Percentiles rank a stretch among this genome's conserved stretches.
Evolutionary conservation across 176 grass and related monocot species (phyloP).

Genomic region (Saccharum officinarum): DNA sequence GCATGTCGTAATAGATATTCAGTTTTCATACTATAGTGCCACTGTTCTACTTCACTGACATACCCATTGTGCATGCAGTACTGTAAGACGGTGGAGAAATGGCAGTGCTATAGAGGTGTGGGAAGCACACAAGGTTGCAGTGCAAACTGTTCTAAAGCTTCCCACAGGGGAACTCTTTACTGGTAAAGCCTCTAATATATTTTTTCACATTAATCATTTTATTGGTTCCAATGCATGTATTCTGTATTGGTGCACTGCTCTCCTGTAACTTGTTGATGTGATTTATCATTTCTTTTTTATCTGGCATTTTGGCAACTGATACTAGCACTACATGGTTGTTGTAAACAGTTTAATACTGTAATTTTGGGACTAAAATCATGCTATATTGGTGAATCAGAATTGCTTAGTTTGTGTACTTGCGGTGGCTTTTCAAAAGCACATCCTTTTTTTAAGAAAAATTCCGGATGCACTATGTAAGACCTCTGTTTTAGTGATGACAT

Average conservation of each 20-base stretch:
- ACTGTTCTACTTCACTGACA: slow-evolving; percentile 28
- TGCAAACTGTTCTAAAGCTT: slow-evolving; percentile 87
- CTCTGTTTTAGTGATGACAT: not conserved
- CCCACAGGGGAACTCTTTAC: slow-evolving; percentile 78
- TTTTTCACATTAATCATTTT: not conserved
- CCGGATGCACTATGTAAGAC: not conserved
- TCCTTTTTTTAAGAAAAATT: not conserved
- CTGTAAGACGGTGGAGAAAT: slow-evolving; percentile 84
- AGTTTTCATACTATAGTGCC: not conserved
- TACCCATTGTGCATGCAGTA: slow-evolving; percentile 54
- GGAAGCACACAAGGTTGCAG: slow-evolving; percentile 92
- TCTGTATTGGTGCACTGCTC: slow-evolving; percentile 1
- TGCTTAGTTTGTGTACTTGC: not conserved
- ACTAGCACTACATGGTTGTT: not conserved
- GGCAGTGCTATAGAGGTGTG: slow-evolving; percentile 78
- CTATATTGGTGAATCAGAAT: not conserved
- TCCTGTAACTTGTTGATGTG: not conserved
- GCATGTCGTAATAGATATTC: not conserved
- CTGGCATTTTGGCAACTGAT: not conserved
- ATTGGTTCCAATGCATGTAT: slow-evolving; percentile 5
- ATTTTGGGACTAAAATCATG: not conserved
- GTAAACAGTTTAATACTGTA: not conserved
- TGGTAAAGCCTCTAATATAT: slow-evolving; percentile 51
- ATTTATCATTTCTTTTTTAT: slow-evolving; percentile 1
- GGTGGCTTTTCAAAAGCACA: not conserved